These are phyloP conservation scores for Spirogloea muscicola DNA, from an alignment of 139 green algal genomes.

Conservation along the genomic window DNA sequence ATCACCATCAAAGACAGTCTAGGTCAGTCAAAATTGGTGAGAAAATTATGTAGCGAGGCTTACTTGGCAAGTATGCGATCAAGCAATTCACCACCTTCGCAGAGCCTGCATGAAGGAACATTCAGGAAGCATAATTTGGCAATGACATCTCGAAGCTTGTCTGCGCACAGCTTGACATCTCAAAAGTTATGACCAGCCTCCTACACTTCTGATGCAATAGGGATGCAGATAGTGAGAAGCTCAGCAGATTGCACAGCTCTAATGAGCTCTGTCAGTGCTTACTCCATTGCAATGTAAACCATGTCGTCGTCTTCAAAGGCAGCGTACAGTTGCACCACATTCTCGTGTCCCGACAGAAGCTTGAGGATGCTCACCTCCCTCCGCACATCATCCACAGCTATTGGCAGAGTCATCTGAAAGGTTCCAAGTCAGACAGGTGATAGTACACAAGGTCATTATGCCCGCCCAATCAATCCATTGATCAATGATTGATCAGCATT, in stretches of 20 bases:
- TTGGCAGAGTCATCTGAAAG: slow-evolving; percentile 39
- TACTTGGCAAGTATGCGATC: slow-evolving; percentile 67
- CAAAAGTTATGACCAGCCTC: too few relatives aligned
- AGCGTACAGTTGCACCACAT: slow-evolving; percentile 48
- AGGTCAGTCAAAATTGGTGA: not conserved
- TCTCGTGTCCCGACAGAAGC: slow-evolving; percentile 41
- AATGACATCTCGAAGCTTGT: too few relatives aligned
- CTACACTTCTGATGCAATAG: too few relatives aligned
- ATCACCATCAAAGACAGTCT: not conserved
- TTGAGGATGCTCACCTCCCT: slow-evolving; percentile 45
- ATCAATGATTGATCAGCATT: too few relatives aligned
- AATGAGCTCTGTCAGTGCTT: not conserved
- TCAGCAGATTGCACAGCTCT: too few relatives aligned
- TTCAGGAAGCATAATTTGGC: too few relatives aligned
- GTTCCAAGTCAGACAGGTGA: too few relatives aligned
- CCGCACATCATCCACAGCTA: slow-evolving; percentile 43
- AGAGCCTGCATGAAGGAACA: slow-evolving; percentile 62
- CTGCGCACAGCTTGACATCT: too few relatives aligned
- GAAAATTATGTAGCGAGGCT: not conserved
- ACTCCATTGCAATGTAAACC: slow-evolving; percentile 48
- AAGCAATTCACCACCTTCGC: slow-evolving; percentile 89
- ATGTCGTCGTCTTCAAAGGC: slow-evolving; percentile 46
- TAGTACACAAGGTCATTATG: too few relatives aligned
- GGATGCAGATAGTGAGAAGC: too few relatives aligned
- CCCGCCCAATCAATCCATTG: too few relatives aligned